Conservation (phyloP, 257 asterid species). For the Solanum clarkiae region DNA sequence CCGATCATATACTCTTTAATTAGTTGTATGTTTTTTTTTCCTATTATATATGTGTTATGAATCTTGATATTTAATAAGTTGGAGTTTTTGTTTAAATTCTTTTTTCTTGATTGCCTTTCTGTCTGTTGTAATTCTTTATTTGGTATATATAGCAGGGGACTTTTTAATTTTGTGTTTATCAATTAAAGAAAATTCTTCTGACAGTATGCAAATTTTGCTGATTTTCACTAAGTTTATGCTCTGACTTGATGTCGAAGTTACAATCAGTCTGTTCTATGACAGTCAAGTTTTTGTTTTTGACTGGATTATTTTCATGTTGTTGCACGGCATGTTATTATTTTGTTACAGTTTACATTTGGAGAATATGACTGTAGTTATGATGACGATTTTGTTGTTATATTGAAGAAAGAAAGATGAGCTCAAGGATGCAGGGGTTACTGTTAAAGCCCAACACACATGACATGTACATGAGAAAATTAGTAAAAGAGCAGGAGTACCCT, state of each 20-base stretch:
- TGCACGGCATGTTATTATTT: too few species aligned
- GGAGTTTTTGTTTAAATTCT: not conserved
- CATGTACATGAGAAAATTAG: constrained; percentile 17
- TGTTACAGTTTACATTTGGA: too few species aligned
- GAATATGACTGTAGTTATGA: not conserved
- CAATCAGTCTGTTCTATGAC: not conserved
- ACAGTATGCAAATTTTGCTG: not conserved
- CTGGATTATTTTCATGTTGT: not conserved
- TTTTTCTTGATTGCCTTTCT: not conserved
- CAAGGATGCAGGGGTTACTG: constrained; percentile 26
- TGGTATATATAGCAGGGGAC: not conserved
- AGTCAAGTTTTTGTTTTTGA: not conserved
- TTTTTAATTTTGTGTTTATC: not conserved
- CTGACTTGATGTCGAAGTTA: not conserved
- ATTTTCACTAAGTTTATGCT: not conserved
- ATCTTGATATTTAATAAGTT: not conserved
- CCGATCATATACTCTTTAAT: not conserved
- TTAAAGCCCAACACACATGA: constrained; percentile 29
- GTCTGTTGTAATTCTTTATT: not conserved
- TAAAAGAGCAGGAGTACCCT: constrained; percentile 15
- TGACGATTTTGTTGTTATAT: not conserved
- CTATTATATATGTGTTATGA: not conserved
- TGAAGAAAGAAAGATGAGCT: constrained; percentile 8
- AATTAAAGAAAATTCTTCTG: not conserved
- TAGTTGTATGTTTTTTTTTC: not conserved